phyloP scores from a whole-genome alignment of 164 flowering plant genomes.

The Vitis labrusca region DNA sequence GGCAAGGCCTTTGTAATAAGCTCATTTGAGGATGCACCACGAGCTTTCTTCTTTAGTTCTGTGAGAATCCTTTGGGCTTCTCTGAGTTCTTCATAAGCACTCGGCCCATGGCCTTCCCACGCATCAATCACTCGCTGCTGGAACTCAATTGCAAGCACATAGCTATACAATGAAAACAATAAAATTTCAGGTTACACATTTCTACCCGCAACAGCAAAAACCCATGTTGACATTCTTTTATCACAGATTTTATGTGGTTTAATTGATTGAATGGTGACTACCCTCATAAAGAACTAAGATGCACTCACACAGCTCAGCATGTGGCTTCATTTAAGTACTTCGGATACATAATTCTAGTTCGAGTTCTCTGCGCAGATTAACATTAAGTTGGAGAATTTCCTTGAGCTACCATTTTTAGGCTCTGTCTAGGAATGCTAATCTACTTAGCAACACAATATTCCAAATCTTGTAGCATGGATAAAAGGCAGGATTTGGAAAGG shows the following conservation, averaged over 20 bases:
- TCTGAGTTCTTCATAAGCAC: conserved; percentile 32
- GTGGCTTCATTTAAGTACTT: not conserved
- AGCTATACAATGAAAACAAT: conserved; percentile 30
- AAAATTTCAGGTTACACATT: no score
- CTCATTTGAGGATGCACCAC: conserved; percentile 18
- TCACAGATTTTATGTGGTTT: no score
- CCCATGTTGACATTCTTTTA: not conserved
- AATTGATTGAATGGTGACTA: no score
- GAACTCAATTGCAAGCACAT: conserved; percentile 39
- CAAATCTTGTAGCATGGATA: not conserved
- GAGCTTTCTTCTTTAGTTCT: conserved; percentile 32
- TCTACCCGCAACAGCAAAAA: no score
- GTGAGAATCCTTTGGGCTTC: conserved; percentile 35
- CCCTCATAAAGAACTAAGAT: no score
- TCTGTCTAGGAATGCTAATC: no score
- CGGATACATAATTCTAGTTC: not conserved
- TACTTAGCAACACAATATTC: not conserved
- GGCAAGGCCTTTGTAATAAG: conserved; percentile 43
- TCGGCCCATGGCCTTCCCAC: conserved; percentile 44
- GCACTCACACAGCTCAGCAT: not conserved
- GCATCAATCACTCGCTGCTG: conserved; percentile 44
- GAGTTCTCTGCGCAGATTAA: not conserved
- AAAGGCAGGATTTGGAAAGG: not conserved
- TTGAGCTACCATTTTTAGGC: no score
- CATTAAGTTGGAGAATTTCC: no score